Percentiles rank a stretch among this genome's conserved stretches.
Evolutionary conservation across 208 protist genomes (phyloP).

Genomic region (Trypanosoma platydactyli): DNA sequence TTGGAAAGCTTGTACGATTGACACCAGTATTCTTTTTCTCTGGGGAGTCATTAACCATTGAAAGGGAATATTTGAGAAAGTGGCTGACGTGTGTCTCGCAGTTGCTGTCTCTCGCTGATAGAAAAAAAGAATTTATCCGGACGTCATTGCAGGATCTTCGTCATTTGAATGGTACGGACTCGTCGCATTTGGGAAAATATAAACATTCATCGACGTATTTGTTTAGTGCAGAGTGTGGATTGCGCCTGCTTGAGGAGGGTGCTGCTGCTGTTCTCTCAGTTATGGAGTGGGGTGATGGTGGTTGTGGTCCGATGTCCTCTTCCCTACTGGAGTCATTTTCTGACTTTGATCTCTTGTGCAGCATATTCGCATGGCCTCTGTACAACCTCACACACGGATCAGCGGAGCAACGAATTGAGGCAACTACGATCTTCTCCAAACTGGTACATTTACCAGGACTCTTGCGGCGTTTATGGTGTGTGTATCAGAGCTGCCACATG

Average conservation of each 20-base stretch:
- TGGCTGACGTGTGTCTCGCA: slow-evolving; percentile 23
- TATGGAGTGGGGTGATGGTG: neutral
- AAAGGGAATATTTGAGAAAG: slow-evolving; percentile 4
- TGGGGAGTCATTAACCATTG: neutral
- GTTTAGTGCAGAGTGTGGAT: slow-evolving; percentile 65
- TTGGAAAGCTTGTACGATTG: slow-evolving; percentile 30
- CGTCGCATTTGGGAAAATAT: neutral
- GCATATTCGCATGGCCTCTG: slow-evolving; percentile 79
- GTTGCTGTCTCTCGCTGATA: slow-evolving; percentile 5
- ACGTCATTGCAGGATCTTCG: slow-evolving; percentile 14
- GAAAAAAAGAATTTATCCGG: slow-evolving; percentile 11
- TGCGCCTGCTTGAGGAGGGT: slow-evolving; percentile 56
- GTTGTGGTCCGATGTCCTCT: neutral
- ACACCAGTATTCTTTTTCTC: slow-evolving; percentile 23
- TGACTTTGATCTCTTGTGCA: slow-evolving; percentile 64
- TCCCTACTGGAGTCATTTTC: slow-evolving; percentile 5
- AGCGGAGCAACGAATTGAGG: slow-evolving; percentile 44
- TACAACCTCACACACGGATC: slow-evolving; percentile 49
- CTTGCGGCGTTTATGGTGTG: slow-evolving; percentile 61
- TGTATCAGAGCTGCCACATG: slow-evolving; percentile 53
- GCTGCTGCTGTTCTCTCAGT: slow-evolving; percentile 3
- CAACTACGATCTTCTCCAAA: slow-evolving; percentile 57
- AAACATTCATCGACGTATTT: slow-evolving; percentile 36
- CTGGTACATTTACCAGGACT: slow-evolving; percentile 53
- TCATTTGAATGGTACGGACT: neutral